A percentile compares a stretch with the other conserved stretches of the same genome.
These are phyloP conservation scores for Talaromyces albobiverticillius DNA, from an alignment of 2,329 filamentous ascomycete species.

Conservation along the genomic window DNA sequence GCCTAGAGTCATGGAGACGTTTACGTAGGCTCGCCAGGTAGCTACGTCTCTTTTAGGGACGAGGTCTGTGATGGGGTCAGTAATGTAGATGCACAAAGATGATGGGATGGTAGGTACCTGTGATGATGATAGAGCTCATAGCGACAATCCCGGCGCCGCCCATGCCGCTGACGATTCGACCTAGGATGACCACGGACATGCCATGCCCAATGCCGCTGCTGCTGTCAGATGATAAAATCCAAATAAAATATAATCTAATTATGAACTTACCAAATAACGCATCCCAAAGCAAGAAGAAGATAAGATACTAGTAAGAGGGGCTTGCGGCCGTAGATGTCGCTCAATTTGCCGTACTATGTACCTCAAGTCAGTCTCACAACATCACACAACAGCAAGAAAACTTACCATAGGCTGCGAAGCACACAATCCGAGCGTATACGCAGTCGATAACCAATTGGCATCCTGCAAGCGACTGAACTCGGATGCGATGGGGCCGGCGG, in stretches of 20 bases:
- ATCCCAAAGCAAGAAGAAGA: slow-evolving; percentile 50
- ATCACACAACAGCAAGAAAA: background rate
- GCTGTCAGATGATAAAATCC: too few species aligned
- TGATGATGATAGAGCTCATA: slow-evolving; percentile 48
- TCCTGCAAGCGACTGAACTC: slow-evolving; percentile 57
- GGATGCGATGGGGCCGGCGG: slow-evolving; percentile 60
- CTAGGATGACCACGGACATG: slow-evolving; percentile 40
- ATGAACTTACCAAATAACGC: slow-evolving; percentile 32
- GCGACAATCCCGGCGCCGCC: slow-evolving; percentile 46
- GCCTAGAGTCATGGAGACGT: slow-evolving; percentile 50
- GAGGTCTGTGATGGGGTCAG: slow-evolving; percentile 34
- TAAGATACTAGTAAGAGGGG: slow-evolving; percentile 50
- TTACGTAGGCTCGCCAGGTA: slow-evolving; percentile 50
- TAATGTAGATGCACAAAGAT: background rate
- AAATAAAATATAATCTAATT: too few species aligned
- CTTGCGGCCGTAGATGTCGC: slow-evolving; percentile 58
- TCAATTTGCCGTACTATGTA: slow-evolving; percentile 52
- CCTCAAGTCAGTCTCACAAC: slow-evolving; percentile 12
- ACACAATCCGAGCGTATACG: slow-evolving; percentile 51
- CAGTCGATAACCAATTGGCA: slow-evolving; percentile 58
- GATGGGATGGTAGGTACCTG: slow-evolving; percentile 17
- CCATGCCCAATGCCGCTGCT: slow-evolving; percentile 34
- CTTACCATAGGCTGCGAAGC: slow-evolving; percentile 54
- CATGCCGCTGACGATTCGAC: slow-evolving; percentile 41
- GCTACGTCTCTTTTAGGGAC: slow-evolving; percentile 50